Evolutionary conservation across 148 eudicot species (phyloP).

Genomic region (Rheum nobile): DNA sequence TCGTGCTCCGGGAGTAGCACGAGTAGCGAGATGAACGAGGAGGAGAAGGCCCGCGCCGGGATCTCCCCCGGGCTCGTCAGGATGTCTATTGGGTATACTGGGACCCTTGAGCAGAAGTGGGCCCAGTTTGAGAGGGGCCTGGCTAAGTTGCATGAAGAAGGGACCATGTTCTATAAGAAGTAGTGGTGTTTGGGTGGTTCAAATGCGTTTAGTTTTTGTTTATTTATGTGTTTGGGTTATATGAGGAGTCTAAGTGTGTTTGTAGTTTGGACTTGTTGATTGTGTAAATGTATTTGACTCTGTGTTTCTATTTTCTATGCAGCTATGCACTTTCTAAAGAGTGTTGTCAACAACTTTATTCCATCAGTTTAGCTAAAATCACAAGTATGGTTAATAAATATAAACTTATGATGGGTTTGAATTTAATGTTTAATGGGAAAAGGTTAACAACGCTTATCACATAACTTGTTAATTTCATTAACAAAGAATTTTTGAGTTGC

Average conservation of each 20-base stretch:
- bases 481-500: too few species aligned
- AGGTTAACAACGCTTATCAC: too few species aligned
- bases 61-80: conserved; percentile 79
- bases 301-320: background rate
- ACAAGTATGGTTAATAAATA: too few species aligned
- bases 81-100: conserved; percentile 82
- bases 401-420: too few species aligned
- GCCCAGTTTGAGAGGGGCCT: conserved; percentile 72
- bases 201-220: background rate
- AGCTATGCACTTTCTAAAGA: background rate
- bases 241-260: background rate
- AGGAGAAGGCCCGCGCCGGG: conserved; percentile 69
- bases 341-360: too few species aligned
- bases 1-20: conserved; percentile 92
- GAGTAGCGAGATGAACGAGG: conserved; percentile 70
- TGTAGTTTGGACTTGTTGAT: background rate
- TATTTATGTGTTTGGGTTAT: background rate
- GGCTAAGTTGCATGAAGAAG: conserved; percentile 31
- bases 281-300: background rate
- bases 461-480: too few species aligned
- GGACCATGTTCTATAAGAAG: conserved; percentile 10
- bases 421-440: too few species aligned
- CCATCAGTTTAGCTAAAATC: too few species aligned
- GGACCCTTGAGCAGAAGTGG: conserved; percentile 91
- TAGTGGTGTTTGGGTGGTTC: background rate